Percentiles rank a stretch among this genome's conserved stretches.
Evolutionary conservation across 164 flowering plant genomes (phyloP).

Genomic region (Liriodendron chinense): DNA sequence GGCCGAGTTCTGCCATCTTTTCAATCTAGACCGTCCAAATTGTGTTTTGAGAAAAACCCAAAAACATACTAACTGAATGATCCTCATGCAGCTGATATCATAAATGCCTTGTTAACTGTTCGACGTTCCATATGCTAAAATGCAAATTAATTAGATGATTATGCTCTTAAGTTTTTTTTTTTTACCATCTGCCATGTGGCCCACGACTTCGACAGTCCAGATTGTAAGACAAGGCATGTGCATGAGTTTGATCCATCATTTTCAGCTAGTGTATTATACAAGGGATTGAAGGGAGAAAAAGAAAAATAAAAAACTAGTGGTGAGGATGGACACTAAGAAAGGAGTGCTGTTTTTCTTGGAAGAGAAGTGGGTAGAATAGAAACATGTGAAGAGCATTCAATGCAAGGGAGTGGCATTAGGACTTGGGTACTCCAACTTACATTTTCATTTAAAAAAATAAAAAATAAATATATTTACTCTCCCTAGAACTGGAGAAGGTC

Average conservation of each 20-base stretch:
- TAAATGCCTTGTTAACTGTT: too few relatives aligned
- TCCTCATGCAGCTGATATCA: too few relatives aligned
- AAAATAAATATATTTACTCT: neutral
- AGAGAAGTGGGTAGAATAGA: neutral
- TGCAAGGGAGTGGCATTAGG: constrained; percentile 6
- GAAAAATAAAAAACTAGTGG: neutral
- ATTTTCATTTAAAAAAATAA: neutral
- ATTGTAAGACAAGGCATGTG: neutral
- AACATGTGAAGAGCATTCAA: constrained; percentile 16
- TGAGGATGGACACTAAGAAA: constrained; percentile 7
- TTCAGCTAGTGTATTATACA: neutral
- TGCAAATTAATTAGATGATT: too few relatives aligned
- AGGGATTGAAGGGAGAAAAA: neutral
- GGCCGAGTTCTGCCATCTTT: too few relatives aligned
- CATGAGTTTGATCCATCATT: neutral
- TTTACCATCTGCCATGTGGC: too few relatives aligned
- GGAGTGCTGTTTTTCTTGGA: constrained; percentile 16
- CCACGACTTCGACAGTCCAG: neutral
- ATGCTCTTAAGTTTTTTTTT: too few relatives aligned
- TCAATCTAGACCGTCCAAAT: too few relatives aligned
- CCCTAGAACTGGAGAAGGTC: constrained; percentile 2
- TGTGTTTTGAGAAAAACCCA: too few relatives aligned
- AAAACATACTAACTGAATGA: too few relatives aligned
- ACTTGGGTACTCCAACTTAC: constrained; percentile 7
- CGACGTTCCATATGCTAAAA: too few relatives aligned